Percentiles rank a stretch among this genome's conserved stretches.
Evolutionary conservation across 306 rosid genomes (phyloP).

Genomic region (Morella rubra): DNA sequence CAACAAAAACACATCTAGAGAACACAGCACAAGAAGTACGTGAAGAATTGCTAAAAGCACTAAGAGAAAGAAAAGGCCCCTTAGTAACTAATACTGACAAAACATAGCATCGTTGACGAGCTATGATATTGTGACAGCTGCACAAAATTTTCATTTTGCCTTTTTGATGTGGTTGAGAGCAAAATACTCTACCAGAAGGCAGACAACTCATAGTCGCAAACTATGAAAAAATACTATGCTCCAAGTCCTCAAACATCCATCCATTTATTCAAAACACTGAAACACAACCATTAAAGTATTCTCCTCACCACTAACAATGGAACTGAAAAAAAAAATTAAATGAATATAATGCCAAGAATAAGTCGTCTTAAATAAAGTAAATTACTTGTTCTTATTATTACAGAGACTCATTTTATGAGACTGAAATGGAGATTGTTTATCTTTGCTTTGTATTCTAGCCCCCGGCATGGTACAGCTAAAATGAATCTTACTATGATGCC

Average conservation of each 20-base stretch:
- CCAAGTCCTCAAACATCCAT: constrained; percentile 1
- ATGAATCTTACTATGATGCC: neutral
- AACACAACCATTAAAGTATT: neutral
- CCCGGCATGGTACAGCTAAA: neutral
- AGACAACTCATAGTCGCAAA: neutral
- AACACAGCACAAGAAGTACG: constrained; percentile 24
- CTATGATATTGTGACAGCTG: neutral
- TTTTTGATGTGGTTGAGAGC: neutral
- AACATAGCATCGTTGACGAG: neutral
- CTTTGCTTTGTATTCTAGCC: neutral
- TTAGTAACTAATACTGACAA: neutral
- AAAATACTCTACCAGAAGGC: neutral
- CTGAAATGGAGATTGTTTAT: neutral
- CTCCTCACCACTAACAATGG: neutral
- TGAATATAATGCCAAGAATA: neutral
- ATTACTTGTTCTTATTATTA: neutral
- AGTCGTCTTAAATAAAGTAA: neutral
- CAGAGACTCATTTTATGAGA: neutral
- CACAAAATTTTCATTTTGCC: neutral
- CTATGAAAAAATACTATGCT: neutral
- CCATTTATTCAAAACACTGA: neutral
- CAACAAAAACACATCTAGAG: constrained; percentile 90
- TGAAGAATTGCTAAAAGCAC: constrained; percentile 1
- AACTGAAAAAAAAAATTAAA: neutral
- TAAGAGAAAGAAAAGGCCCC: too few relatives aligned